Evolutionary conservation across 345 rosid genomes (phyloP), one percentile per base, ranked within the genome.

Genomic region (Citrus medica): DNA sequence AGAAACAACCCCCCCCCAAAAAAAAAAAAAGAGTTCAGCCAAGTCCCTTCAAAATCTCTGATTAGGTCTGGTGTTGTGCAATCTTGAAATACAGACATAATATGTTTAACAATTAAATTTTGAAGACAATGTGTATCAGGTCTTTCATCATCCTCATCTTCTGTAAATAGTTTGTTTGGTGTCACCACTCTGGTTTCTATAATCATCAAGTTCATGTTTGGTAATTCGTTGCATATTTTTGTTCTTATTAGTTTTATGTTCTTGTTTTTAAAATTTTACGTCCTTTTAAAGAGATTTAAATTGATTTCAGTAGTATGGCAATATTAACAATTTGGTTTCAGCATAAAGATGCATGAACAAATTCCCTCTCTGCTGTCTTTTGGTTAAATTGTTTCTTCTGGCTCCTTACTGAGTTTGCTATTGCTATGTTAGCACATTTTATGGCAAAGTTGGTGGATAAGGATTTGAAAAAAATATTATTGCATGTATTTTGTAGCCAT

Each of bases 401-500:
- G 58, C 73, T 72, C 40, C 37, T 48, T 69, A 14, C 32, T 60
- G 21, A 32, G 33, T 14, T 80, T 27, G 24, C 28, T 27, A 4
- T 71, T 62, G 19, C 59, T 48, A 32, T 59, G 27, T 59, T 33
- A 16, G 4, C 56, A 65, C 12, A 66, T 61, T 19, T 38, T 38
- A 35, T 40, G 22, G 58, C 1, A 25, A 25, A 72, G 30, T 56
- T 61, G 77, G 67, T 46, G 32, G 40, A 17, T 58, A 66, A 58
- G 25, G 14, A 24, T 21, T 46, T 25, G 61, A 9, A 40, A 64
- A 64, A 32, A 58, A 53, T 58, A 7, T 53, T 72, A 28, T 51
- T 74, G 48, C 69, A 74, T 83, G 46, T 71, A 62, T 84, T 61
- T 70, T 83, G 85, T 85, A 96, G 99, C 98, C 79, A 96, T 94